Base-by-base conservation (phyloP, 2,329 filamentous ascomycete genomes). In the Cytospora piceicola region DNA sequence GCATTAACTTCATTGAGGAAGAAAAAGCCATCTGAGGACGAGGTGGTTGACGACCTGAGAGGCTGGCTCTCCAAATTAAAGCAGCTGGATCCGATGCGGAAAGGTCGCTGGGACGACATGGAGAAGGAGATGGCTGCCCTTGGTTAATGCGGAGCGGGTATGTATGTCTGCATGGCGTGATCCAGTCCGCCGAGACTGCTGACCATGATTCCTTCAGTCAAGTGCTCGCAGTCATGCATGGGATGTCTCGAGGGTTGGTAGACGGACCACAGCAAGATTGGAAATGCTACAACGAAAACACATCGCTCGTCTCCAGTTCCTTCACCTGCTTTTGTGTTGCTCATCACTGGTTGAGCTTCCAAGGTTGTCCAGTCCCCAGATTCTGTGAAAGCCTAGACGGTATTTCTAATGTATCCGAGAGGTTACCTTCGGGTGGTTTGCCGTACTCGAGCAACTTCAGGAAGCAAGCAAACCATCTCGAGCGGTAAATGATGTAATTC, bases 31-130 rank as follows among this genome's bases (percentile, higher is more conserved):
- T 69, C 70, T 12, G 65, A 68, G 1, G 74, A 79, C 7, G 81
- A 85, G 69, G 77, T 77, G 66, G 72, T 72, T 11, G 81, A 86
- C 58, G 81, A 86, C 58, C 75, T 89, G 52, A 72, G 75, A 56
- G 73, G 69, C 54, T 92, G 88, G 91, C 77, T 96, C 36, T 78
- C 77, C 20, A 86, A 87, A 74, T 75, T 96, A 72, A 85, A 85
- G 73, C 81, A 83, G 69, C 77, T 96, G 30, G 93, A 97, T 78
- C 88, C 90, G 3, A 83, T 94, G 76, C 85, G 93, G 69, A 84
- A 79, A 55, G 90, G 91, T 17, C 83, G 93, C 70, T 96, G 93
- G 93, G 74, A 82, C 22, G 92, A 96, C 74, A 74, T 93, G 67
- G 85, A 88, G 74, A 79, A 76, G 67, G 73, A 78, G 9, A 71